Percentiles rank a stretch among this genome's conserved stretches.
Conservation (phyloP, 306 rosid species). For the Dryas octopetala region DNA sequence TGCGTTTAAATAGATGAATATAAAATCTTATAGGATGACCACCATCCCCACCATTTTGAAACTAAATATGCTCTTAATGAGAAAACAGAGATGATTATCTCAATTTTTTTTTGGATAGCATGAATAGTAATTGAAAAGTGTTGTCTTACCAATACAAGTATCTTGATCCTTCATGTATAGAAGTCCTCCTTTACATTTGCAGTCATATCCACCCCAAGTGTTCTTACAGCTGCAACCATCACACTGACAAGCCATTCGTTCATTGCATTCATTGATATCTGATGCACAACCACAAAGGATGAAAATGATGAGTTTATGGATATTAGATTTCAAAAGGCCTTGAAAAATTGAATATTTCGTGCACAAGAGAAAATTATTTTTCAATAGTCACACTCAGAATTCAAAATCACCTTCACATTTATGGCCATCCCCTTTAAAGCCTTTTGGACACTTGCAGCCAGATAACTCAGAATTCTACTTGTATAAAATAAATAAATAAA, state of each 20-base stretch:
- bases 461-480: conserved; percentile 55
- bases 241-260: conserved; percentile 43
- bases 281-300: conserved; percentile 13
- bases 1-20: conserved; percentile 31
- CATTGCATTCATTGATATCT: conserved; percentile 57
- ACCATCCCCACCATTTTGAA: not conserved
- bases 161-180: conserved; percentile 53
- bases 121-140: not conserved
- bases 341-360: not conserved
- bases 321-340: not conserved
- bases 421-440: conserved; percentile 69
- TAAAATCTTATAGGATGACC: conserved; percentile 2
- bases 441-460: conserved; percentile 74
- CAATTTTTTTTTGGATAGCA: too few relatives aligned
- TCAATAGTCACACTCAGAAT: conserved; percentile 10
- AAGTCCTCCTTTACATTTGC: conserved; percentile 46
- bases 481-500: conserved; percentile 5
- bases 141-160: conserved; percentile 48
- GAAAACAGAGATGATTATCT: too few relatives aligned
- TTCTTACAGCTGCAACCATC: conserved; percentile 54
- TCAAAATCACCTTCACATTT: conserved; percentile 64
- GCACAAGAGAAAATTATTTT: not conserved
- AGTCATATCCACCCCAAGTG: conserved; percentile 58
- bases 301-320: not conserved
- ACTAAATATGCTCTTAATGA: too few relatives aligned